A percentile compares a stretch with the other conserved stretches of the same genome.
Conservation (phyloP, 257 asterid genomes). For the Gentiana dahurica region DNA sequence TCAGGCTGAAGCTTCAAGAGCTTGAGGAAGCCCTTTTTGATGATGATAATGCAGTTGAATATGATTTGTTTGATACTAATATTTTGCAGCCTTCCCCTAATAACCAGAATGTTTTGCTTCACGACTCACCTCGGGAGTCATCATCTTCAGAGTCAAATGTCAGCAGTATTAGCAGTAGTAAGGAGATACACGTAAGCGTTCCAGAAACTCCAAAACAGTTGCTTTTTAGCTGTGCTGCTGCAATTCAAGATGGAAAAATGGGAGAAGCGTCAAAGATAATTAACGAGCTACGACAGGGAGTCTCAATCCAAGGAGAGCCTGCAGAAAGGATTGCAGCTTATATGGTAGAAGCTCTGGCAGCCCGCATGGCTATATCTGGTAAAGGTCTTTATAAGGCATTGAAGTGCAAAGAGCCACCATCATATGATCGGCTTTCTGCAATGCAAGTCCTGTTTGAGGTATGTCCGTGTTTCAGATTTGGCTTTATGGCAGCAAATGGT, state of each 20-base stretch:
- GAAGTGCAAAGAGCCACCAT: constrained; percentile 75
- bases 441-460: constrained; percentile 98
- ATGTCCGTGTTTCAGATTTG: constrained; percentile 84
- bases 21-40: constrained; percentile 74
- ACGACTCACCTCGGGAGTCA: constrained; percentile 69
- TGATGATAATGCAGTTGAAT: constrained; percentile 24
- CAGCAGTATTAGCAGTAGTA: constrained; percentile 35
- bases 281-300: constrained; percentile 52
- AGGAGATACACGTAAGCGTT: constrained; percentile 27
- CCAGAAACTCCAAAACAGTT: constrained; percentile 39
- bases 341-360: constrained; percentile 92
- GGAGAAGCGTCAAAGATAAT: constrained; percentile 50
- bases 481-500: constrained; percentile 86
- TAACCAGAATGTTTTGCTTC: constrained; percentile 14
- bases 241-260: constrained; percentile 44
- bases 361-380: constrained; percentile 83
- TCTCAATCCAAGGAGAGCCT: constrained; percentile 88
- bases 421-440: constrained; percentile 66
- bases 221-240: constrained; percentile 71
- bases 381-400: constrained; percentile 79
- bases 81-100: constrained; percentile 25
- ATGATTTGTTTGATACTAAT: constrained; percentile 28
- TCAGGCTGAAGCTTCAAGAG: constrained; percentile 73
- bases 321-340: constrained; percentile 78
- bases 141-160: constrained; percentile 47